phyloP scores from a whole-genome alignment of 352 stramenopile genomes.

The Phytophthora hybrid region DNA sequence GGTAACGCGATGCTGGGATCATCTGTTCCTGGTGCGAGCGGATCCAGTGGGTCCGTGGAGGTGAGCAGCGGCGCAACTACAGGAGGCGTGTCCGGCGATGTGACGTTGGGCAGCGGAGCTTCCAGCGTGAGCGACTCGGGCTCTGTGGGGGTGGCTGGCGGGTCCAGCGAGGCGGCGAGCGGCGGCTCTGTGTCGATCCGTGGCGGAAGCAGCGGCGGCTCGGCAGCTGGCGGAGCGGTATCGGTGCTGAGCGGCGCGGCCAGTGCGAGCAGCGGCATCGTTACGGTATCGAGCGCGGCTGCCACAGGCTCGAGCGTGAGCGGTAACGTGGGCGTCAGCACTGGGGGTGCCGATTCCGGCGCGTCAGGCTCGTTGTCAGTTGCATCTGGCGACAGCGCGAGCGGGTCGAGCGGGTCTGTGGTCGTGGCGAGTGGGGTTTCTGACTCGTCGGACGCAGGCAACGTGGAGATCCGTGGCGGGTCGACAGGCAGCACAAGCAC shows the following conservation, averaged over 20 bases:
- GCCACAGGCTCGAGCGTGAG: slow-evolving; percentile 31
- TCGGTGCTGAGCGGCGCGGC: slow-evolving; percentile 14
- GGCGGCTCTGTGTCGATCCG: slow-evolving; percentile 14
- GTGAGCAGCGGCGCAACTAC: too few relatives aligned
- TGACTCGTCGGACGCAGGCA: too few relatives aligned
- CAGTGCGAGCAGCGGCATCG: slow-evolving; percentile 18
- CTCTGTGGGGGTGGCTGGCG: slow-evolving; percentile 20
- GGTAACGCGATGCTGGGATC: too few relatives aligned
- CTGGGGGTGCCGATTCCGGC: slow-evolving; percentile 30
- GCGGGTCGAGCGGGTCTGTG: too few relatives aligned
- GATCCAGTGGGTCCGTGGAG: too few relatives aligned
- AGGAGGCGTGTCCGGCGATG: slow-evolving; percentile 25
- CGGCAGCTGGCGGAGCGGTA: slow-evolving; percentile 20
- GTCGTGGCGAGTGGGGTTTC: too few relatives aligned
- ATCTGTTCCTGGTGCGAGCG: too few relatives aligned
- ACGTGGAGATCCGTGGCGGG: too few relatives aligned
- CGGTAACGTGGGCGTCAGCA: slow-evolving; percentile 25
- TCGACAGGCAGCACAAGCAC: too few relatives aligned
- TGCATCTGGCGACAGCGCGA: too few relatives aligned
- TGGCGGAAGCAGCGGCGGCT: slow-evolving; percentile 15
- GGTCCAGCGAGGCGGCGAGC: slow-evolving; percentile 1
- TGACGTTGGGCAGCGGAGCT: slow-evolving; percentile 28
- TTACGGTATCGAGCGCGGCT: slow-evolving; percentile 33
- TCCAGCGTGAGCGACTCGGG: slow-evolving; percentile 20
- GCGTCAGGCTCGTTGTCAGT: too few relatives aligned